Percentiles rank a stretch among this genome's conserved stretches.
Conservation (phyloP, 306 rosid genomes). For the Citrullus mucosospermus region DNA sequence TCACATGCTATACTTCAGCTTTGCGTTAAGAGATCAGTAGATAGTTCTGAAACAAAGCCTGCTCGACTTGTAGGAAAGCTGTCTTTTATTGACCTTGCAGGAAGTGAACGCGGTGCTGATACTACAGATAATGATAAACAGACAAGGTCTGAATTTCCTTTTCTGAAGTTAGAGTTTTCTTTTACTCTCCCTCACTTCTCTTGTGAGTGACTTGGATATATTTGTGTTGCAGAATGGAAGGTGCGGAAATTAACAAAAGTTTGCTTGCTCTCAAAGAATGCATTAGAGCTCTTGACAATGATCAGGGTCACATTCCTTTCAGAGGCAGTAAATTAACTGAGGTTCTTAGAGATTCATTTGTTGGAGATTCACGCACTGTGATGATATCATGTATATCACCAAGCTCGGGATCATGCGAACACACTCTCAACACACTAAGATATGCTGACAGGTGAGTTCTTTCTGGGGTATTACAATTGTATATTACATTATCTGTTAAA, state of each 20-base stretch:
- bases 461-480: neutral
- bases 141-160: slow-evolving; percentile 45
- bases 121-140: slow-evolving; percentile 97
- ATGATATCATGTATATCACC: slow-evolving; percentile 99
- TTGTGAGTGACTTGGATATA: neutral
- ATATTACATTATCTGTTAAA: neutral
- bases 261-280: slow-evolving; percentile 96
- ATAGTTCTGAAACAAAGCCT: slow-evolving; percentile 81
- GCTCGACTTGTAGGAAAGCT: slow-evolving; percentile 87
- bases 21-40: slow-evolving; percentile 70
- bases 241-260: slow-evolving; percentile 98
- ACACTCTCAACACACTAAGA: slow-evolving; percentile 92
- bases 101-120: slow-evolving; percentile 99
- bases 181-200: neutral
- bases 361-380: slow-evolving; percentile 94
- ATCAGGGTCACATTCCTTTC: slow-evolving; percentile 98
- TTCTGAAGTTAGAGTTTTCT: neutral
- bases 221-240: slow-evolving; percentile 80
- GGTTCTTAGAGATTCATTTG: slow-evolving; percentile 95
- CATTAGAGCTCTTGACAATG: slow-evolving; percentile 96
- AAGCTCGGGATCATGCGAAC: slow-evolving; percentile 96
- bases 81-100: slow-evolving; percentile 97
- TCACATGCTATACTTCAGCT: slow-evolving; percentile 99
- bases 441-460: slow-evolving; percentile 80
- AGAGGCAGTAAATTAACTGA: slow-evolving; percentile 97